Percentiles rank a stretch among this genome's conserved stretches.
These are phyloP conservation scores for Vigna angularis DNA, from an alignment of 306 rosid species.

Conservation along the genomic window DNA sequence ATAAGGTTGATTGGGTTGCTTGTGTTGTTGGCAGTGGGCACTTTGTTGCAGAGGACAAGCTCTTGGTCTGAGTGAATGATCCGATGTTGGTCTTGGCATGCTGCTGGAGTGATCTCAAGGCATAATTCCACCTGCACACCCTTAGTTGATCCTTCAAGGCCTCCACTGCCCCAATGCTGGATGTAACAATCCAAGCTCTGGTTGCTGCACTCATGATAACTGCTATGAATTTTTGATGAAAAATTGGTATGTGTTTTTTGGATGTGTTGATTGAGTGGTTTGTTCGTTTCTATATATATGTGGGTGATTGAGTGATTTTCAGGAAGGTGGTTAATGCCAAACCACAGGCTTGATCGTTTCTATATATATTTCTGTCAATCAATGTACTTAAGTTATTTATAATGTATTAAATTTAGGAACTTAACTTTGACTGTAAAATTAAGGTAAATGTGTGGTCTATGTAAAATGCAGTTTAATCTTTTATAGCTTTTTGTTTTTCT, in stretches of 20 bases:
- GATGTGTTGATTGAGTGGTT: background rate
- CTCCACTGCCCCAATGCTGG: slow-evolving; percentile 85
- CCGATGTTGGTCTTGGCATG: slow-evolving; percentile 69
- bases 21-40: no score
- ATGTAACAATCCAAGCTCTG: slow-evolving; percentile 78
- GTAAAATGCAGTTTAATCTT: no score
- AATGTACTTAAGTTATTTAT: no score
- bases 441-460: no score
- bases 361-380: no score
- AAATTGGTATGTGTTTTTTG: background rate
- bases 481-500: no score
- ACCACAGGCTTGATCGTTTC: slow-evolving; percentile 20
- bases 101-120: slow-evolving; percentile 64
- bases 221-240: background rate
- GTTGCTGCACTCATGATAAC: slow-evolving; percentile 55
- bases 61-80: no score
- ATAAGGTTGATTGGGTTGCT: no score
- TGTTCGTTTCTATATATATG: slow-evolving; percentile 14
- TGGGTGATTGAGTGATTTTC: background rate
- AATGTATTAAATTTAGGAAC: no score
- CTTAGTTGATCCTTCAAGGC: slow-evolving; percentile 85
- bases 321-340: background rate
- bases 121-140: slow-evolving; percentile 77
- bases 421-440: no score
- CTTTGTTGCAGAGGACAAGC: no score